phyloP scores from a whole-genome alignment of 441 rosid species.

The Cnidoscolus chayamansa region DNA sequence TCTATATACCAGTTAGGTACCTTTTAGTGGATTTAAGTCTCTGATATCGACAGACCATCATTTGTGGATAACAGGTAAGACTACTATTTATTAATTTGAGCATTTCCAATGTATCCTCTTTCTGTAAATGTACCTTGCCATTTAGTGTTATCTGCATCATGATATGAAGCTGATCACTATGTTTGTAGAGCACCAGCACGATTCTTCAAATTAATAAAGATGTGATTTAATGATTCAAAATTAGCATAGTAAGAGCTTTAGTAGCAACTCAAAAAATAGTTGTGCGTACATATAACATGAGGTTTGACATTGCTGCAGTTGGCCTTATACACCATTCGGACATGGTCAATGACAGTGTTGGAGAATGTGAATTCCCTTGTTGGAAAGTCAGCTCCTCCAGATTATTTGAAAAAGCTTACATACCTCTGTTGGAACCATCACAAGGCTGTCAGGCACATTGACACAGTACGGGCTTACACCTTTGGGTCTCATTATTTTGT shows the following conservation, averaged over 20 bases:
- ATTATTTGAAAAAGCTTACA: constrained; percentile 78
- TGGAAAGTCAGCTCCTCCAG: constrained; percentile 81
- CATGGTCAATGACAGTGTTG: constrained; percentile 91
- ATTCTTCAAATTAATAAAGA: background rate
- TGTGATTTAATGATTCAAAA: background rate
- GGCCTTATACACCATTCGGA: constrained; percentile 85
- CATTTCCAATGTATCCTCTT: background rate
- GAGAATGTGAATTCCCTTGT: constrained; percentile 90
- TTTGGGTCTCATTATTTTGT: constrained; percentile 95
- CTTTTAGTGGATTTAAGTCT: background rate
- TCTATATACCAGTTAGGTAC: background rate
- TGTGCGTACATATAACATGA: background rate
- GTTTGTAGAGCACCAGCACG: background rate
- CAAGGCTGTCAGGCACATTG: constrained; percentile 75
- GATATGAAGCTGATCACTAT: background rate
- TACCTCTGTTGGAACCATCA: constrained; percentile 97
- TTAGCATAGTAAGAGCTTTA: background rate
- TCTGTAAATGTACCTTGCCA: background rate
- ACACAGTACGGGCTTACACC: constrained; percentile 90
- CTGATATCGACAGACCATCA: background rate
- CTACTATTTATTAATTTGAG: background rate
- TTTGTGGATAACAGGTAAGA: background rate
- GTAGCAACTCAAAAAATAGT: background rate
- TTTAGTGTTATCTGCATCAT: background rate
- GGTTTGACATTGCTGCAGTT: constrained; percentile 44